Evolutionary conservation across 2,329 filamentous ascomycete genomes (phyloP).

Genomic region (Paracamarosporium sp.): DNA sequence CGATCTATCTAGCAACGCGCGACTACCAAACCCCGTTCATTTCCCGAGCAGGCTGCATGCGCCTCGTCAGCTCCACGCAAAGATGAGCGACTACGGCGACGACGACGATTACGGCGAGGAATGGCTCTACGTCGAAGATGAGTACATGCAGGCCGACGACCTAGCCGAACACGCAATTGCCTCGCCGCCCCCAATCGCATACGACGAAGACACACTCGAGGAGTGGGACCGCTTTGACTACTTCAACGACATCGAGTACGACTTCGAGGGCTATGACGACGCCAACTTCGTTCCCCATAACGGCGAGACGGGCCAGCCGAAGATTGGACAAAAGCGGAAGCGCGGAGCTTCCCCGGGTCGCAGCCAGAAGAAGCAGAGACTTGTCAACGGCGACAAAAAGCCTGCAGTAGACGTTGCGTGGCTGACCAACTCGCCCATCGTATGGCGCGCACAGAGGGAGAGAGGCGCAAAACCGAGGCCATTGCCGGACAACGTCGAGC

Average conservation of each 20-base stretch:
- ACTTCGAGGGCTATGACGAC: constrained; percentile 55
- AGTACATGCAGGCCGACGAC: constrained; percentile 53
- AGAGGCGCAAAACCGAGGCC: constrained; percentile 30
- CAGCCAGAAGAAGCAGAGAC: constrained; percentile 36
- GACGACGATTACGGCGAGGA: constrained; percentile 46
- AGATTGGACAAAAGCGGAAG: constrained; percentile 41
- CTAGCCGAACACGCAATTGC: constrained; percentile 56
- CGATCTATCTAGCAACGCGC: too few species aligned
- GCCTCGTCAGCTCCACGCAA: constrained; percentile 16
- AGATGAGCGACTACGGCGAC: constrained; percentile 52
- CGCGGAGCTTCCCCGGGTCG: constrained; percentile 17
- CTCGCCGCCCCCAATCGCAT: constrained; percentile 47
- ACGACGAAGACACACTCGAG: constrained; percentile 39
- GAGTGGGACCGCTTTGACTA: constrained; percentile 58
- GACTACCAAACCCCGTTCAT: background rate
- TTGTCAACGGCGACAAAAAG: constrained; percentile 5
- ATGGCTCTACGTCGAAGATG: constrained; percentile 57
- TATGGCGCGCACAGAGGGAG: constrained; percentile 40
- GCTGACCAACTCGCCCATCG: constrained; percentile 35
- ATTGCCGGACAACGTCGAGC: constrained; percentile 34
- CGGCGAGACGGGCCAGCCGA: constrained; percentile 17
- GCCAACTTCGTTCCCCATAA: constrained; percentile 38
- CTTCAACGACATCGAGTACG: constrained; percentile 57
- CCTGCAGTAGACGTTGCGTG: constrained; percentile 13
- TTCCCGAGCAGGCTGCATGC: background rate